A percentile compares a stretch with the other conserved stretches of the same genome.
These are phyloP conservation scores for Tolypocladium tropicale DNA, from an alignment of 2,329 filamentous ascomycete species.

Conservation along the genomic window DNA sequence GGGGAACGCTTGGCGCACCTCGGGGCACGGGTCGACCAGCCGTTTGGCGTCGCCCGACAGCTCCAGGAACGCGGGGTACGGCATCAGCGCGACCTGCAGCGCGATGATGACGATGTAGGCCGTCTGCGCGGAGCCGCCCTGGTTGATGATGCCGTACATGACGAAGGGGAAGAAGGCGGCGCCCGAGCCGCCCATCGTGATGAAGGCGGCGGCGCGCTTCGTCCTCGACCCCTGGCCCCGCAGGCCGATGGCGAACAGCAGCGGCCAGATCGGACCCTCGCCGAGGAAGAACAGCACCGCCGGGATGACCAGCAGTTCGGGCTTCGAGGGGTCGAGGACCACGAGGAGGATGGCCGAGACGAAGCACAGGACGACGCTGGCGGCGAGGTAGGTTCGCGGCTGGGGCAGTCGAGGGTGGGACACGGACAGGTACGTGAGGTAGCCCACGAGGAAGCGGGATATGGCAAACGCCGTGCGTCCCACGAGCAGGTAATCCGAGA, in stretches of 20 bases:
- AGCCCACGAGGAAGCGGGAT: slow-evolving; percentile 59
- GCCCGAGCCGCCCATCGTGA: slow-evolving; percentile 66
- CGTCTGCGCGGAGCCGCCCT: slow-evolving; percentile 49
- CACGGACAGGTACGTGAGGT: slow-evolving; percentile 49
- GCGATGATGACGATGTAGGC: slow-evolving; percentile 55
- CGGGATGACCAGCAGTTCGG: slow-evolving; percentile 46
- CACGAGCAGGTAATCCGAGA: slow-evolving; percentile 58
- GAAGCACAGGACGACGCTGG: slow-evolving; percentile 51
- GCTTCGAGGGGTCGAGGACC: slow-evolving; percentile 30
- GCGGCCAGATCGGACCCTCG: slow-evolving; percentile 73
- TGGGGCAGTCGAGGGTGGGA: slow-evolving; percentile 42
- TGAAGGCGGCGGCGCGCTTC: slow-evolving; percentile 66
- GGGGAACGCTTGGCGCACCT: slow-evolving; percentile 9
- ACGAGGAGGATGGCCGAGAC: slow-evolving; percentile 41
- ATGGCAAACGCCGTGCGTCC: slow-evolving; percentile 64
- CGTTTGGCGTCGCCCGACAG: slow-evolving; percentile 33
- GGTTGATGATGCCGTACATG: slow-evolving; percentile 55
- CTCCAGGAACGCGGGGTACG: slow-evolving; percentile 40
- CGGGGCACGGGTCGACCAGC: slow-evolving; percentile 26
- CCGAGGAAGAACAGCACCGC: slow-evolving; percentile 66
- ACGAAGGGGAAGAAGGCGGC: slow-evolving; percentile 67
- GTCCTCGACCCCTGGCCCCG: slow-evolving; percentile 71
- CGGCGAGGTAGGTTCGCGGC: slow-evolving; percentile 58
- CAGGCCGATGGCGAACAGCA: slow-evolving; percentile 70
- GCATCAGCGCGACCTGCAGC: slow-evolving; percentile 33